Evolutionary conservation across 495 filamentous ascomycete species (phyloP).

Genomic region (Aspergillus conjunctus): DNA sequence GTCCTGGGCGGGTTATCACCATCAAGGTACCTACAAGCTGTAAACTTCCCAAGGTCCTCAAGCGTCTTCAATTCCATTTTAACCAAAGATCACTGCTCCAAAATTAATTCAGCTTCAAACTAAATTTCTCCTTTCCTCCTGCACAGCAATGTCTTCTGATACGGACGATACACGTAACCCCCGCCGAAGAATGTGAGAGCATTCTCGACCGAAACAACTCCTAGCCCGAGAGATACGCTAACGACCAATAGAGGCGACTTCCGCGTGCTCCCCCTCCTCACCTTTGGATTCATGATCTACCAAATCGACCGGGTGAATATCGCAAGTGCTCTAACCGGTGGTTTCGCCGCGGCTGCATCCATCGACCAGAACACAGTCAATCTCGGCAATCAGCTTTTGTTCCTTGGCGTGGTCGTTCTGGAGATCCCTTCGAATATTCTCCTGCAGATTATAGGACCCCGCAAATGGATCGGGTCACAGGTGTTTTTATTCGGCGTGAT

Average conservation of each 20-base stretch:
- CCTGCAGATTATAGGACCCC: slow-evolving; percentile 46
- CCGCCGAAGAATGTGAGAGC: not conserved
- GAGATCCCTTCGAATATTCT: slow-evolving; percentile 58
- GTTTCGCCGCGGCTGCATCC: slow-evolving; percentile 45
- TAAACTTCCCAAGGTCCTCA: not conserved
- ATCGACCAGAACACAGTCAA: slow-evolving; percentile 57
- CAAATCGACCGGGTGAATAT: slow-evolving; percentile 53
- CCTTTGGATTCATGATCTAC: slow-evolving; percentile 52
- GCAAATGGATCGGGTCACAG: slow-evolving; percentile 52
- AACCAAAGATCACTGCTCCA: not conserved
- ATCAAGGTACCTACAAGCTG: not conserved
- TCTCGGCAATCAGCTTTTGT: slow-evolving; percentile 55
- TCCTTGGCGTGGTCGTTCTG: slow-evolving; percentile 52
- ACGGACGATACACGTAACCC: not conserved
- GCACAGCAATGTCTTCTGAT: not conserved
- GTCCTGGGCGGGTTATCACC: not conserved
- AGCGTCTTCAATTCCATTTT: not conserved
- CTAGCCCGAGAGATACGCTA: not conserved
- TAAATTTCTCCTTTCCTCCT: too few species aligned
- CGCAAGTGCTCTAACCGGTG: slow-evolving; percentile 47
- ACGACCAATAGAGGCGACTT: slow-evolving; percentile 36
- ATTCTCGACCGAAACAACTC: not conserved
- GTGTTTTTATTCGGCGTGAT: slow-evolving; percentile 56
- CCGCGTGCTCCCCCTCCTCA: slow-evolving; percentile 47
- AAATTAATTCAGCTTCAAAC: not conserved